Percentiles rank a stretch among this genome's conserved stretches.
Conservation (phyloP, 2,329 filamentous ascomycete species). For the Didymella keratinophila region DNA sequence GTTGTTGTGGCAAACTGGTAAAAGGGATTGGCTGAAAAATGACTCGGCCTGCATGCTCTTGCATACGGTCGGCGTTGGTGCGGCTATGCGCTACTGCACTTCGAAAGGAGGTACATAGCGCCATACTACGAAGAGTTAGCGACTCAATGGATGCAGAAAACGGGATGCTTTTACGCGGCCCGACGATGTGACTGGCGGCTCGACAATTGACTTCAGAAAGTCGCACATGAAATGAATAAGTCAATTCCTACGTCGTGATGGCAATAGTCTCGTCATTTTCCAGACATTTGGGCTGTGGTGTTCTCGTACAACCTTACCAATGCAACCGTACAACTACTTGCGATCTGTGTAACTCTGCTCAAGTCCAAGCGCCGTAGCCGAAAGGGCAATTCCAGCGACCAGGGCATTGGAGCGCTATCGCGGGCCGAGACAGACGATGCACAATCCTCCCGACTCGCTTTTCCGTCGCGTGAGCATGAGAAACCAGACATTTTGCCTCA, state of each 20-base stretch:
- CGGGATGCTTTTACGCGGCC: conserved; percentile 24
- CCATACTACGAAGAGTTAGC: conserved; percentile 18
- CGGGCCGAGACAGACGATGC: conserved; percentile 13
- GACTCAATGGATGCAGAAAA: conserved; percentile 35
- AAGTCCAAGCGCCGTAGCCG: conserved; percentile 15
- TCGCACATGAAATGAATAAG: neutral
- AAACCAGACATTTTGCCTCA: neutral
- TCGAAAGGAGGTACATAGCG: conserved; percentile 39
- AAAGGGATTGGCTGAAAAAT: conserved; percentile 26
- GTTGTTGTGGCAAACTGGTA: conserved; percentile 7
- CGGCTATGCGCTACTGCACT: conserved; percentile 27
- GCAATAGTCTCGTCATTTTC: neutral
- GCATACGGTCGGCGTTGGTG: conserved; percentile 26
- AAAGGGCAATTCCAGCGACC: conserved; percentile 18
- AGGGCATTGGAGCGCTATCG: conserved; percentile 15
- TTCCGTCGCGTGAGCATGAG: conserved; percentile 1
- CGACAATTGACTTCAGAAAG: neutral
- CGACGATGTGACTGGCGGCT: conserved; percentile 12
- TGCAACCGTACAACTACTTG: conserved; percentile 11
- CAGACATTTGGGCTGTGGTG: neutral
- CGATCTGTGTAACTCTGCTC: conserved; percentile 12
- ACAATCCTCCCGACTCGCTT: conserved; percentile 11
- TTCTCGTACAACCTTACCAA: neutral
- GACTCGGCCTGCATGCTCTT: conserved; percentile 30
- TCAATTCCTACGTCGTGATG: neutral